Evolutionary conservation across 768 basidiomycete species (phyloP), one percentile per base, ranked within the genome.

Genomic region (Botryobasidium botryosum): DNA sequence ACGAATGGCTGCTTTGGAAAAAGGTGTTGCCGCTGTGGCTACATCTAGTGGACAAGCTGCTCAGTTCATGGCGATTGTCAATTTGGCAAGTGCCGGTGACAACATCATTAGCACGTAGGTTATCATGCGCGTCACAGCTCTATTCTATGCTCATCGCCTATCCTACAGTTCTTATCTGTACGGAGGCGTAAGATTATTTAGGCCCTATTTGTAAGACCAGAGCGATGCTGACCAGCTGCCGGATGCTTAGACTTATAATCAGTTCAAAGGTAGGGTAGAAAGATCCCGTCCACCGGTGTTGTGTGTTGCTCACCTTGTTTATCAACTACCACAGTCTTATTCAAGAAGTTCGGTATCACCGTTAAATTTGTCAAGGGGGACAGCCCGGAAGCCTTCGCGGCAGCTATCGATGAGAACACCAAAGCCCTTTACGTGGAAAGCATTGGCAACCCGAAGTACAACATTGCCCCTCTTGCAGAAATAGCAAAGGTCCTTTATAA

Each of bases 391-490:
- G 72, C 63, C 0, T 80, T 81, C 53, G 70, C 62, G 0, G 69
- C 69, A 3, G 78, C 71, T 5, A 83, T 87, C 51, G 80, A 86
- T 51, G 72, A 74, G 10, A 75, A 75, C 27, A 87, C 84, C 7
- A 84, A 57, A 49, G 81, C 74, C 0, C 69, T 84, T 40, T 82
- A 68, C 56, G 67, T 84, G 6, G 83, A 85, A 61, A 74, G 65
- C 45, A 81, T 87, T 35, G 77, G 76, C n/a, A 86, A 86, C 56
- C 81, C 83, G 0, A 77, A 76, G 54, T 82, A 74, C 54, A 65
- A 68, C 44, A 66, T 87, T 44, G 65, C 67, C n/a, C 71, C 75
- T 35, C 69, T 85, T 17, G 68, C 77, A 2, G 76, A 70, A 24
- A 62, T 87, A 29, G 74, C 81, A 18, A 74, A 79, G 66, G 77